phyloP scores from a whole-genome alignment of 179 eudicot species.

The Kewa caespitosa region DNA sequence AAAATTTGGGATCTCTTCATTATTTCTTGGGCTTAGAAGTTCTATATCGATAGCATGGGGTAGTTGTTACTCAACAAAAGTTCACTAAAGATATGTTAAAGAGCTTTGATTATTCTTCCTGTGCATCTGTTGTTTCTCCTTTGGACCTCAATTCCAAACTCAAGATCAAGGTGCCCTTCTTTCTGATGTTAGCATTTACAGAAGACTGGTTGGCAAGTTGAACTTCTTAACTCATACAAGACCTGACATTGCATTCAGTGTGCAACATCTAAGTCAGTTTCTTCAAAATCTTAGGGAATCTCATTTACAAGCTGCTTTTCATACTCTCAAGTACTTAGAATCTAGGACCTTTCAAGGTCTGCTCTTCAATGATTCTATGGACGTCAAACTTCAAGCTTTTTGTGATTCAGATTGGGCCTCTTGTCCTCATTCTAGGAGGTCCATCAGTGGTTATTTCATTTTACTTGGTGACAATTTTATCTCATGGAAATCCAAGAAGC shows the following conservation, averaged over 20 bases:
- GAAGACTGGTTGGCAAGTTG: neutral
- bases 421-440: neutral
- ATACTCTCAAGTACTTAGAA: neutral
- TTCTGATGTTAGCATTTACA: neutral
- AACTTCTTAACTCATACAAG: neutral
- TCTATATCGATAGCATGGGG: neutral
- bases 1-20: neutral
- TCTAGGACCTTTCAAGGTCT: neutral
- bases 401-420: neutral
- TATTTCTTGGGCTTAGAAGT: neutral
- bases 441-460: neutral
- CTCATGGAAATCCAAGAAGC: neutral
- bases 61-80: neutral
- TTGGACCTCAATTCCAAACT: neutral
- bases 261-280: neutral
- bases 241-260: neutral
- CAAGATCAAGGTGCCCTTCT: neutral
- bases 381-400: neutral
- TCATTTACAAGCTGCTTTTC: neutral
- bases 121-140: too few relatives aligned
- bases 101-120: neutral
- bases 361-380: neutral
- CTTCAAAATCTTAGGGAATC: neutral
- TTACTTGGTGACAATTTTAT: neutral
- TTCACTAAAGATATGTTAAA: neutral